phyloP scores from a whole-genome alignment of 2,329 filamentous ascomycete species.

The Pestalotiopsis sp. region DNA sequence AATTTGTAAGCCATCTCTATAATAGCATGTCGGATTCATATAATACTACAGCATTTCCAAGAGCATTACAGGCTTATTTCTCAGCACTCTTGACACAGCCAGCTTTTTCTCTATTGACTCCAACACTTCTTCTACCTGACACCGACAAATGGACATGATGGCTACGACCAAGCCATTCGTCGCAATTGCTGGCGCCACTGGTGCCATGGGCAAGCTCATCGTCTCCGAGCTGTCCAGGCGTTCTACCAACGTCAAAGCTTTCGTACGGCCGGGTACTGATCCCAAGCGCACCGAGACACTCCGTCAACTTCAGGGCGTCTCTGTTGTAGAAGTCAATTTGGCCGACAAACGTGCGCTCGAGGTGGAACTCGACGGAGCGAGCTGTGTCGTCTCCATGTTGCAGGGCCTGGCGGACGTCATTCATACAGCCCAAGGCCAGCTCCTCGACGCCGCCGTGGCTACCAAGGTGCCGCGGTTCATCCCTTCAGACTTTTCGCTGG shows the following conservation, averaged over 20 bases:
- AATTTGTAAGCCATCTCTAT: no score
- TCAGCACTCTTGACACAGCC: no score
- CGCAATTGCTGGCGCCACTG: conserved; percentile 18
- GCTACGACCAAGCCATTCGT: conserved; percentile 12
- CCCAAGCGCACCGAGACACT: neutral
- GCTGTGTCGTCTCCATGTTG: conserved; percentile 13
- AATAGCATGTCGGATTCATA: no score
- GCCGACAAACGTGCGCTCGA: neutral
- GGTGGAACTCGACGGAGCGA: conserved; percentile 6
- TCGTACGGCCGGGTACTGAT: conserved; percentile 16
- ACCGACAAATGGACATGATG: neutral
- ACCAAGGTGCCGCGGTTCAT: conserved; percentile 13
- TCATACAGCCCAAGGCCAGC: conserved; percentile 1
- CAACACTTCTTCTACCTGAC: no score
- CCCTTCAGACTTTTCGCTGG: conserved; percentile 18
- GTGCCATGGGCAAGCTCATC: conserved; percentile 17
- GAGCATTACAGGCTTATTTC: no score
- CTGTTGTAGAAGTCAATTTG: neutral
- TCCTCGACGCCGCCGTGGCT: conserved; percentile 14
- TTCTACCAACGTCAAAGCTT: conserved; percentile 17
- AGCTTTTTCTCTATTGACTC: no score
- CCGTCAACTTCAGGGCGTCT: neutral
- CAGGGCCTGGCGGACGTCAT: conserved; percentile 13
- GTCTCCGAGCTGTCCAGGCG: conserved; percentile 13
- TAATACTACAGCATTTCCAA: no score